Evolutionary conservation across 352 stramenopile genomes (phyloP), one percentile per base, ranked within the genome.

Genomic region (Phytopythium boreale): DNA sequence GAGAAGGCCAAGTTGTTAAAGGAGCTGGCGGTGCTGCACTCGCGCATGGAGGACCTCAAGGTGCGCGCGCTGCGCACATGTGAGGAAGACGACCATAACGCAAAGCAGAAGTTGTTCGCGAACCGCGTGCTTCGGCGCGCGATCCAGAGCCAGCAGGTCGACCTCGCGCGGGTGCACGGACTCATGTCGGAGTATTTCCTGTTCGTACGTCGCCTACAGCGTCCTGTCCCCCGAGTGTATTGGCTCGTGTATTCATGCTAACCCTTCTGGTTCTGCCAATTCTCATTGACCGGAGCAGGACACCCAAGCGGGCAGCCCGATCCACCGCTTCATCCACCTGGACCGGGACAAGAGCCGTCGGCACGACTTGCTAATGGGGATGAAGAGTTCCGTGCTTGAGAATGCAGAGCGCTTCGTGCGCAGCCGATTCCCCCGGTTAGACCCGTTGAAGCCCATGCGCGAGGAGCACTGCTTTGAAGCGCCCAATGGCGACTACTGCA

Each of bases 391-490:
- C 8, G 69, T 71, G 9, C n/a, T 79, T 29, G 34, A 66, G 15
- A 63, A 69, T 22, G 69, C 69, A 26, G 67, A 70, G 26, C 64
- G 58, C 31, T 79, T 75, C 55, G n/a, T 79, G 15, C 49, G 51
- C 6, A 62, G 71, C 36, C 66, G 69, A 15, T 65, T 67, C 14
- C 63, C 69, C 8, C 56, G 63, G 14, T 47, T 77, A 8, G 62
- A 79, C 31, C 66, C 69, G 17, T 34, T 72, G 46, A 74, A 75
- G 27, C 68, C 68, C 1, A 74, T 75, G 65, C 49, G 64, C 43
- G 68, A 77, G 71, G 67, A 77, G 24, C 73, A 80, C 46, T 63
- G 65, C 39, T 76, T 71, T 27, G 66, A 76, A 47, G 59, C 62
- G 0, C 69, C 66, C 12, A 68, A 72, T 27, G 71, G 66, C 1